phyloP scores from a whole-genome alignment of 129 eudicot species.

The Ambrosia artemisiifolia region DNA sequence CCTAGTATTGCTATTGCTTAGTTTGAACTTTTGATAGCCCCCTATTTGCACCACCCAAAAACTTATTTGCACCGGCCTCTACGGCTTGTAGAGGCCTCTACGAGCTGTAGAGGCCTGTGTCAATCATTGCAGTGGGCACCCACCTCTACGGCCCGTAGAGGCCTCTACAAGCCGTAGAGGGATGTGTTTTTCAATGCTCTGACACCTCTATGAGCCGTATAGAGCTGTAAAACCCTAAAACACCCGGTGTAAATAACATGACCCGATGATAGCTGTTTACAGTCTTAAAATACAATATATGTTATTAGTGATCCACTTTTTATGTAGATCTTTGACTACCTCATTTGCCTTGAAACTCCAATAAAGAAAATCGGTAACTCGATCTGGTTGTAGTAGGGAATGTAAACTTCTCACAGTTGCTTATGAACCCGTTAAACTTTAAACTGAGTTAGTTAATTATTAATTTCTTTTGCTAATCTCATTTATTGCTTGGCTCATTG shows the following conservation, averaged over 20 bases:
- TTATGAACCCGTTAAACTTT: neutral
- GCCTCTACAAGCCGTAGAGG: too few relatives aligned
- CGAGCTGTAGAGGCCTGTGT: too few relatives aligned
- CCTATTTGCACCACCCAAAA: too few relatives aligned
- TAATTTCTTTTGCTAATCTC: neutral
- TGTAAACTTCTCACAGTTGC: slow-evolving; percentile 12
- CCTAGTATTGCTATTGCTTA: slow-evolving; percentile 20
- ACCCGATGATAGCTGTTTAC: slow-evolving; percentile 21
- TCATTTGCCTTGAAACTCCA: slow-evolving; percentile 4
- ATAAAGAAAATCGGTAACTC: neutral
- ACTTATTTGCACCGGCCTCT: too few relatives aligned
- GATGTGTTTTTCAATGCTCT: too few relatives aligned
- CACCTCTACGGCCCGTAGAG: too few relatives aligned
- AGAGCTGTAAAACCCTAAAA: too few relatives aligned
- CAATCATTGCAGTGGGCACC: too few relatives aligned
- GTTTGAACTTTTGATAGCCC: slow-evolving; percentile 16
- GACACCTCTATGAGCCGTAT: too few relatives aligned
- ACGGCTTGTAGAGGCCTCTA: too few relatives aligned
- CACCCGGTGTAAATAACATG: too few relatives aligned
- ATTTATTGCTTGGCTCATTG: neutral
- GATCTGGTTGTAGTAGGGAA: neutral
- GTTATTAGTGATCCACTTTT: neutral
- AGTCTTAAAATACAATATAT: neutral
- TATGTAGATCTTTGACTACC: slow-evolving; percentile 25
- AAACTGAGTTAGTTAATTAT: neutral